Conservation (phyloP, 73 alveolate genomes). For the Paramecium pentaurelia region DNA sequence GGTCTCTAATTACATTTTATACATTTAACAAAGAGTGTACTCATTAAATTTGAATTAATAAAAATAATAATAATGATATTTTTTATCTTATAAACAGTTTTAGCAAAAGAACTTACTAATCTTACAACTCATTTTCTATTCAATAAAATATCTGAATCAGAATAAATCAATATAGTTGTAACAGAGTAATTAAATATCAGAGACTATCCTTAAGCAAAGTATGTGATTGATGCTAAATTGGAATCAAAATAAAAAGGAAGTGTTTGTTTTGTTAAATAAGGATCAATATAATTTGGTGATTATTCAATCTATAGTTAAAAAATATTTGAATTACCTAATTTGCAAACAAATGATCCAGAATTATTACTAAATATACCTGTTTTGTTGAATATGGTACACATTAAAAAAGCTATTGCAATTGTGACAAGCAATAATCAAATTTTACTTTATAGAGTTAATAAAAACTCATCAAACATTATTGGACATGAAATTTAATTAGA, state of each 20-base stretch:
- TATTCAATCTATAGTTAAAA: neutral
- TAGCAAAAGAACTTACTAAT: neutral
- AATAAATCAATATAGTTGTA: neutral
- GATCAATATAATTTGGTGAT: neutral
- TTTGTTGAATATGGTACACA: conserved; percentile 41
- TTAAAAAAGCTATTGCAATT: neutral
- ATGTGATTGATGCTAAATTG: neutral
- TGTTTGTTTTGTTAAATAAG: neutral
- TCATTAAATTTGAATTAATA: neutral
- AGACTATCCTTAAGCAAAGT: neutral
- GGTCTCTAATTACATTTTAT: neutral
- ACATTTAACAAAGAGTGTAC: neutral
- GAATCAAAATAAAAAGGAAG: neutral
- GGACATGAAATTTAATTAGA: neutral
- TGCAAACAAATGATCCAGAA: neutral
- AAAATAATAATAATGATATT: neutral
- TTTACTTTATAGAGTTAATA: neutral
- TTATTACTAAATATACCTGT: neutral
- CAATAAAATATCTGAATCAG: neutral
- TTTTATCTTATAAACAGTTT: neutral
- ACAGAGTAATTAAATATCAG: neutral
- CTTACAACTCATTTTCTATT: neutral
- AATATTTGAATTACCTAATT: neutral
- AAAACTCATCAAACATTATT: neutral
- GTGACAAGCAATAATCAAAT: conserved; percentile 19